Base-by-base conservation (phyloP, 352 stramenopile species). In the Globisporangium canariense region DNA sequence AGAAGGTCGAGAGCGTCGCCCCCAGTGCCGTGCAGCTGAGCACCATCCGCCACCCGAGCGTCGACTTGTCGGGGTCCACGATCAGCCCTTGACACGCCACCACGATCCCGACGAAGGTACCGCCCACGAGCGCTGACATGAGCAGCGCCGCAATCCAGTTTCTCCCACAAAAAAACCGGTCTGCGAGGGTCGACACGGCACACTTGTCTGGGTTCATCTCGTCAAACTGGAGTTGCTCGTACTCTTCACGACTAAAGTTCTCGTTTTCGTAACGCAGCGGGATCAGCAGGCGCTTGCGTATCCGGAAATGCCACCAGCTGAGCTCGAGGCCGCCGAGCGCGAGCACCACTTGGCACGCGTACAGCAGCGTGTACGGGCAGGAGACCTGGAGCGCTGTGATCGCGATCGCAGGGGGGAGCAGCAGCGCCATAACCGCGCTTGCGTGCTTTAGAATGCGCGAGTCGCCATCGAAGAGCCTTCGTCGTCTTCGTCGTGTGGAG, bases 291-390 rank as follows among this genome's bases (percentile, higher is more conserved):
- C 81, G 76, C 43, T 81, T 71, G n/a, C 81, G 76, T 55, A 88
- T 81, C 46, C 81, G 78, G 52, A 83, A 87, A 52, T 79, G 71
- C 78, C 79, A 88, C 77, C 79, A 89, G 62, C 70, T 81, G 49
- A 81, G 73, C 67, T 90, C 66, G 41, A 83, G 71, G 18, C 67
- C 66, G 1, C 58, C 77, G 13, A 89, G 56, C 25, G 71, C 73
- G 18, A 86, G 52, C 4, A 65, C 57, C 4, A 69, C 40, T 45
- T 78, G 69, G 49, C 77, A 80, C 9, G 72, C 58, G 11, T 73
- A 71, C 6, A 90, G 58, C n/a, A 88, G 60, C 34, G 66, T 47
- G 47, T 74, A 76, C 2, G 69, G 63, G 32, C 74, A 67, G 14
- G 67, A 70, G 1, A 69, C 45, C 22, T 78, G 57, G 18, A 87